Evolutionary conservation across 1,139 yeast species (phyloP), one percentile per base, ranked within the genome.

Genomic region (Lodderomyces orthopsilosis): DNA sequence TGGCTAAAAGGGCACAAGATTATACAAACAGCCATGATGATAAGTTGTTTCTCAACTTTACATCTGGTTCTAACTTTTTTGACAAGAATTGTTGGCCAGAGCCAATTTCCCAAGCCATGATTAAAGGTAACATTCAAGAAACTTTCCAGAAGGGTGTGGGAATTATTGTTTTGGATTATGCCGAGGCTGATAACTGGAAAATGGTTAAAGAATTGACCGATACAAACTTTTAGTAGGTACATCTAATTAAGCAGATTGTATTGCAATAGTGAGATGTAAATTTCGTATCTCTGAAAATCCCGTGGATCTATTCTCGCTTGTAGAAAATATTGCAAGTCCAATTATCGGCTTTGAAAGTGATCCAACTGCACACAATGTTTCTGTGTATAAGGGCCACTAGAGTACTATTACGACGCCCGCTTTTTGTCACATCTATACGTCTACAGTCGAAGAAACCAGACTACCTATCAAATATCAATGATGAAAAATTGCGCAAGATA

Each of bases 11-110:
- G 46, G 86, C 94, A 2, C 62, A 58, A 34, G 69, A 74, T 26
- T 77, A 79, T 64, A 77, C 77, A 57, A 64, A 75, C 30, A 57
- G 65, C 44, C 55, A 65, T 40, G 77, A 77, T 52, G 72, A 78
- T 43, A 84, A 83, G 63, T 66, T 85, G 51, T 85, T 79, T 55
- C 63, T 86, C 51, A 86, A 85, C 65, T 86, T 83, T 60, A 81
- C 89, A 47, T 78, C 90, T 2, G 94, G 86, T 22, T 75, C 91
- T 37, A 84, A 83, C 62, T 83, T 85, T 61, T 83, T 81, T 61
- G 81, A 83, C 62, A 79, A 75, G 42, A 75, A 69, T 43, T 84
- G 89, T 60, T 86, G 94, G 95, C 94, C 94, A 1, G 73, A 77
- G 48, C 74, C 76, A 52, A 79, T 85, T 47, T 79, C 90, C 27